Percentiles rank a stretch among this genome's conserved stretches.
Evolutionary conservation across 805 yeast species (phyloP).

Genomic region (Ogataea pini): DNA sequence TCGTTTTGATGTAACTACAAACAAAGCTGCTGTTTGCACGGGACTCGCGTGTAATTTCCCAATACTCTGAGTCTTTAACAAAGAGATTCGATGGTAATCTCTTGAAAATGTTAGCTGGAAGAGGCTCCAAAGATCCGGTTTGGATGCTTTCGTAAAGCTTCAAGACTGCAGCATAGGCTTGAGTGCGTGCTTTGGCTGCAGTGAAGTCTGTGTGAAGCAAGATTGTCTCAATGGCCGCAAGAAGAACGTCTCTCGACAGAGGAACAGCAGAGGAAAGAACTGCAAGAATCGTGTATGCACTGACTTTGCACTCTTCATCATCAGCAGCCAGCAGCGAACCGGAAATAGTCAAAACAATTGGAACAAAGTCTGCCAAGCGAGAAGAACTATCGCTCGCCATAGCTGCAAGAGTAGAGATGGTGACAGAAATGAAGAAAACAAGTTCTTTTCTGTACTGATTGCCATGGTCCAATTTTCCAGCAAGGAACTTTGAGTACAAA

Average conservation of each 20-base stretch:
- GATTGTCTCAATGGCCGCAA: slow-evolving; percentile 64
- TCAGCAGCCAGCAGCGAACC: slow-evolving; percentile 53
- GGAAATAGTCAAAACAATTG: slow-evolving; percentile 57
- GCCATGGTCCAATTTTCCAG: slow-evolving; percentile 50
- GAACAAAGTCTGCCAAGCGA: slow-evolving; percentile 51
- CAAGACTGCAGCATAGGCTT: slow-evolving; percentile 48
- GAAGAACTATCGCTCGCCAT: slow-evolving; percentile 44
- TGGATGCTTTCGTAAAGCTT: slow-evolving; percentile 52
- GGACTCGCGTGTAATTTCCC: slow-evolving; percentile 21
- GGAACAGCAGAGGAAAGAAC: slow-evolving; percentile 76
- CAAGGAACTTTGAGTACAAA: slow-evolving; percentile 59
- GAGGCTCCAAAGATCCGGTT: slow-evolving; percentile 29
- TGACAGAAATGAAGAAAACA: slow-evolving; percentile 74
- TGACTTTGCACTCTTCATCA: slow-evolving; percentile 65
- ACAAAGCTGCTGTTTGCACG: slow-evolving; percentile 28
- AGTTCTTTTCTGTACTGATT: slow-evolving; percentile 68
- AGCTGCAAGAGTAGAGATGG: slow-evolving; percentile 69
- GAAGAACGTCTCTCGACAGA: slow-evolving; percentile 53
- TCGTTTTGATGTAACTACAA: slow-evolving; percentile 31
- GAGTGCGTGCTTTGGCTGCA: slow-evolving; percentile 26
- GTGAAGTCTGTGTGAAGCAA: slow-evolving; percentile 32
- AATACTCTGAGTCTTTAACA: slow-evolving; percentile 21
- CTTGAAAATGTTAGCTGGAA: slow-evolving; percentile 27
- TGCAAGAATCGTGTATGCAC: slow-evolving; percentile 80
- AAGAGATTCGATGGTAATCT: slow-evolving; percentile 26